Evolutionary conservation across 352 stramenopile species (phyloP), one percentile per base, ranked within the genome.

Genomic region (Pythium rhizo-oryzae): DNA sequence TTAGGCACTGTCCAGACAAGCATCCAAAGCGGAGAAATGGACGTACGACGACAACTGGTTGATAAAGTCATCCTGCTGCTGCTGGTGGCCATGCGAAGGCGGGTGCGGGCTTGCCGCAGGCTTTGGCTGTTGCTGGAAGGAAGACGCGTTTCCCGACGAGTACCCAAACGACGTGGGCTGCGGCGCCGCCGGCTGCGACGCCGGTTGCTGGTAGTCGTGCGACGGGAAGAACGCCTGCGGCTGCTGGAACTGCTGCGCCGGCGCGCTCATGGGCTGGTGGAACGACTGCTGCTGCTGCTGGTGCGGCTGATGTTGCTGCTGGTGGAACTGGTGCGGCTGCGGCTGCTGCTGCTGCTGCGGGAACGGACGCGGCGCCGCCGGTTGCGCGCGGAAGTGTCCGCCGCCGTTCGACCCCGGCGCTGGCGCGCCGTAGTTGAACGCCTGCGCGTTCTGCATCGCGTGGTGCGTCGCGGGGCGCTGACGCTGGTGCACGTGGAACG

Each of bases 31-130:
- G 13, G 28, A 30, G 52, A 59, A 24, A 9, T 7, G 37, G 28
- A 63, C 43, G 2, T 62, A 69, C 35, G 41, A 60, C 41, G 62
- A 69, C 41, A 69, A 82, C 66, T 91, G 82, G 71, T 94, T 90
- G 28, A 96, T 87, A 46, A 92, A 92, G 59, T 92, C 85, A 4
- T 66, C 70, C 35, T 86, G 75, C 37, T 81, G 74, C 19, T 71
- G 75, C 15, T 65, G 62, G 15, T 55, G 37, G 47, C 35, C 60
- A 11, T 68, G 59, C 41, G 56, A 52, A 43, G 46, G n/a, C 15
- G 30, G 49, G 25, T 59, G 57, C 50, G 63, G 54, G 19, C 39
- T 41, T 6, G 15, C 44, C 16, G 37, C 8, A 8, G 53, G 61
- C 19, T 56, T 49, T 12, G 62, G 35, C 24, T 69, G 49, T 30